Evolutionary conservation across 306 rosid species (phyloP).

Genomic region (Dalbergia oliveri): DNA sequence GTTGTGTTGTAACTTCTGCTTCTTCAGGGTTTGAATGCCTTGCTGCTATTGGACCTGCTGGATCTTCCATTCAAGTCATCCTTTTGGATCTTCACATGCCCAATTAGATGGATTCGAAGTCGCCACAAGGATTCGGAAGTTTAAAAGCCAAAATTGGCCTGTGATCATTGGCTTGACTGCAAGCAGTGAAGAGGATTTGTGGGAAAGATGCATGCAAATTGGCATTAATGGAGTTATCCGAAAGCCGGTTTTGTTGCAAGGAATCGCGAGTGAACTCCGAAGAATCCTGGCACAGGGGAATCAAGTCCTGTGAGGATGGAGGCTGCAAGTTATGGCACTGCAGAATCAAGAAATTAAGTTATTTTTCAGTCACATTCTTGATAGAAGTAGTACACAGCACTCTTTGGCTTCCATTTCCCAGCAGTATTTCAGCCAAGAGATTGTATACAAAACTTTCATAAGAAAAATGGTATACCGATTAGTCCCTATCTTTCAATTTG

Average conservation of each 20-base stretch:
- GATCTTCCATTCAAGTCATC: conserved; percentile 71
- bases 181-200: conserved; percentile 75
- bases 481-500: conserved; percentile 46
- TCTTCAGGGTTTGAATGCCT: conserved; percentile 95
- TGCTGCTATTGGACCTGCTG: conserved; percentile 65
- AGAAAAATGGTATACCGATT: conserved; percentile 61
- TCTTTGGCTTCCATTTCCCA: conserved; percentile 47
- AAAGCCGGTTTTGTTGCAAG: conserved; percentile 86
- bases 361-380: conserved; percentile 48
- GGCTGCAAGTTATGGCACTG: conserved; percentile 42
- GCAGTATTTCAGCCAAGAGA: conserved; percentile 55
- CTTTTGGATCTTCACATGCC: conserved; percentile 91
- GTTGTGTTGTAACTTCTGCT: conserved; percentile 78
- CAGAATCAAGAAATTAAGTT: conserved; percentile 46
- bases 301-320: conserved; percentile 54
- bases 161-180: conserved; percentile 79
- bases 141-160: conserved; percentile 82
- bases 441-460: conserved; percentile 60
- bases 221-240: conserved; percentile 87
- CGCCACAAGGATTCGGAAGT: conserved; percentile 77
- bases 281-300: conserved; percentile 80
- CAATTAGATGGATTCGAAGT: conserved; percentile 88
- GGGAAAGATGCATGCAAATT: conserved; percentile 83
- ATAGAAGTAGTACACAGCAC: conserved; percentile 50
- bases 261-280: conserved; percentile 79